Evolutionary conservation across 2,329 filamentous ascomycete species (phyloP), one percentile per base, ranked within the genome.

Genomic region (Ceratocystis harringtonii): DNA sequence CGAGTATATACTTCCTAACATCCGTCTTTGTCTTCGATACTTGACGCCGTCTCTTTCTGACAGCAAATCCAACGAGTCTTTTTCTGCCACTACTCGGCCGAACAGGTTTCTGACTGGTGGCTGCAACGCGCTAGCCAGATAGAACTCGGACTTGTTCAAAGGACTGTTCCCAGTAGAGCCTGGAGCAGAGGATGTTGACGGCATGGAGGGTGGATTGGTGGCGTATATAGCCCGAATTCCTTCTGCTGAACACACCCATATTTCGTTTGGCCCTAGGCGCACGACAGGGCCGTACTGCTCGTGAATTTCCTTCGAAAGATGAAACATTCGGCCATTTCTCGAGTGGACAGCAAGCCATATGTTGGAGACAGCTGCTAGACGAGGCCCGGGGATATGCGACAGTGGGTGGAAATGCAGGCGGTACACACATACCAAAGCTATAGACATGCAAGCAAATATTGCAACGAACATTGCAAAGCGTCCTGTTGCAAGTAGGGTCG

Each of bases 221-320:
- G 79, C 72, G 70, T 82, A 82, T 6, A 81, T 79, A 1, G 72
- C 69, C 65, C 75, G 75, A 67, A 78, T 80, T 0, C 77, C 80
- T 61, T 80, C 78, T 25, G 71, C 74, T 2, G 76, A 79, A 66
- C 78, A 72, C 32, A 82, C 78, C 77, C 80, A 82, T 5, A 83
- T 74, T 69, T 83, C 80, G 43, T 81, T 76, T 0, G 81, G 81
- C 0, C 78, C 78, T 6, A 83, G 76, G 0, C 81, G 75, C n/a
- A 84, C 81, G 1, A 76, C 72, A 0, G 78, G 75, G 0, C 81
- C 81, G 67, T 82, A 82, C 10, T 66, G 70, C 0, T 69, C 67
- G 65, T 82, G 80, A n/a, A 83, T 68, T 0, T 71, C 73, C 69
- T 73, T 75, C 0, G 76, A 78, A 2, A 83, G 63, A 6, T 71